These are phyloP conservation scores for Peterozyma toletana DNA, from an alignment of 805 yeast species.

Conservation along the genomic window DNA sequence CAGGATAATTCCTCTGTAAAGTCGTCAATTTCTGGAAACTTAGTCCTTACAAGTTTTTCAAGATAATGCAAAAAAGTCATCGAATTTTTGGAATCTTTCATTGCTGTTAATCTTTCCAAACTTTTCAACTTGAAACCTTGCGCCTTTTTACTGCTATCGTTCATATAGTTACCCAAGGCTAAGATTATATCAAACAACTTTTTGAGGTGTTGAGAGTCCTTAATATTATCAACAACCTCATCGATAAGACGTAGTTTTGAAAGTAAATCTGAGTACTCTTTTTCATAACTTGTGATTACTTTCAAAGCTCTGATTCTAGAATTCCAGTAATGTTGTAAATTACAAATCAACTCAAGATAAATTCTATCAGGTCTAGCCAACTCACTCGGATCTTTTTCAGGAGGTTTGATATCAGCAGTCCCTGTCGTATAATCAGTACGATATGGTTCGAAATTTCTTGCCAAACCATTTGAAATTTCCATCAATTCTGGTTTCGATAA, in stretches of 20 bases:
- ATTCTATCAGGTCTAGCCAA: constrained; percentile 84
- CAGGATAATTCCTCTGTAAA: constrained; percentile 71
- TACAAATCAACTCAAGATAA: constrained; percentile 74
- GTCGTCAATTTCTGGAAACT: constrained; percentile 69
- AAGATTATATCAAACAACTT: constrained; percentile 76
- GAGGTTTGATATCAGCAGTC: constrained; percentile 27
- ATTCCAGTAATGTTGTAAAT: constrained; percentile 85
- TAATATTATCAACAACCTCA: constrained; percentile 60
- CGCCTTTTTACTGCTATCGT: constrained; percentile 87
- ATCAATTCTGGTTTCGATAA: constrained; percentile 67
- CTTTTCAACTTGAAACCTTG: constrained; percentile 86
- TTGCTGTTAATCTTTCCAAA: constrained; percentile 81
- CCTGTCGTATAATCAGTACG: constrained; percentile 59
- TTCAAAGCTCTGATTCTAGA: constrained; percentile 81
- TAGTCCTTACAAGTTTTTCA: constrained; percentile 77
- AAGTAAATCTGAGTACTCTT: constrained; percentile 69
- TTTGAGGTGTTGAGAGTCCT: constrained; percentile 59
- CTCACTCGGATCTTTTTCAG: constrained; percentile 68
- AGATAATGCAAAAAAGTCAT: constrained; percentile 90
- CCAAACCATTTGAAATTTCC: constrained; percentile 65
- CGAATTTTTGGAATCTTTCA: constrained; percentile 82
- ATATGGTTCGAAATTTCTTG: constrained; percentile 74
- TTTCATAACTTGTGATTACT: constrained; percentile 62
- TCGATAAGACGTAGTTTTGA: constrained; percentile 65
- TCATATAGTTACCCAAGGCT: constrained; percentile 95